Base-by-base conservation (phyloP, 306 rosid genomes). In the Lathyrus sativus region DNA sequence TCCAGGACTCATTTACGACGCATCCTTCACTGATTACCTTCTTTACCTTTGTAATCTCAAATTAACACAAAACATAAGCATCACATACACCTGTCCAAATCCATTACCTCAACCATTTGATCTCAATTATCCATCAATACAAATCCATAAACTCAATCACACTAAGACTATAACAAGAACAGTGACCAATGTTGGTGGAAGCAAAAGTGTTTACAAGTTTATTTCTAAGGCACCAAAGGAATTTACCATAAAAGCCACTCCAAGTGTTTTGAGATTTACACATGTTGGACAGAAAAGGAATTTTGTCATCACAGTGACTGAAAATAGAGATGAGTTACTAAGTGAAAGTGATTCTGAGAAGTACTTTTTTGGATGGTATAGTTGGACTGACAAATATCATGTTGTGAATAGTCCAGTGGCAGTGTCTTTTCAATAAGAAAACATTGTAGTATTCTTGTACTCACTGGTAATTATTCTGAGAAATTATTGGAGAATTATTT, bases 1-100 rank as follows among this genome's bases (percentile, higher is more conserved):
- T 69, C 97, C 99, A 2, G 96, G 97, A 33, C 95, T 93, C 2
- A 85, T 93, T 6, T 93, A 90, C n/a, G 85, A 90, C 71, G 82
- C 97, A 33, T 84, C 93, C 11, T 87, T 88, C 81, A 74, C 4
- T 4, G 96, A 93, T 76, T 90, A 93, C 68, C 74, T 93, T 79
- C 78, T 75, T 24, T 82, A 93, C 79, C 59, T 80, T 0, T 90
- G 96, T 70, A 72, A 71, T 69, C 51, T 70, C 29, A 87, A 82
- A 6, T 26, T 26, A 12, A 57, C 85, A 58, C 76, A 68, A 29
- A 14, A 46, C 18, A 19, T 85, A 3, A 80, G 74, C 19, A 60
- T 69, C 2, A 37, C 78, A 28, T 79, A 71, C 71, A 68, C 39
- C 11, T 92, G 96, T 76, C 96, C 95, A 11, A 62, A 38, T 8